Conservation (phyloP, 2,329 filamentous ascomycete species). For the Gaeumannomyces sp. region DNA sequence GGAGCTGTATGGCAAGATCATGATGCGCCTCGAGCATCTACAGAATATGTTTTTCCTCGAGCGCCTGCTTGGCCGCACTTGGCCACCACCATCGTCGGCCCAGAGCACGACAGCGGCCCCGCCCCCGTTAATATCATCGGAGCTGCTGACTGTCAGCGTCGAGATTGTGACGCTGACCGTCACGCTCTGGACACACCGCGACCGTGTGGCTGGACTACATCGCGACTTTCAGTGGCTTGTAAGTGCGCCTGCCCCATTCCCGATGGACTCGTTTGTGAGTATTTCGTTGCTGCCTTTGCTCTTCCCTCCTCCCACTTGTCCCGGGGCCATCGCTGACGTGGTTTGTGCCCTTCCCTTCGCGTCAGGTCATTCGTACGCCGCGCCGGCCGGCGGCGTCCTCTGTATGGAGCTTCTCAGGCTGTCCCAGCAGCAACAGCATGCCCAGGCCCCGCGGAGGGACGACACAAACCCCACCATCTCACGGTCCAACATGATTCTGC, state of each 20-base stretch:
- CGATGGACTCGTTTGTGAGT: not conserved
- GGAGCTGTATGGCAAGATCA: conserved; percentile 35
- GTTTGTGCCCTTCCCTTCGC: not conserved
- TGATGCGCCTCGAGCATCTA: conserved; percentile 43
- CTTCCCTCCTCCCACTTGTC: too few relatives aligned
- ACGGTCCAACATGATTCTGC: conserved; percentile 43
- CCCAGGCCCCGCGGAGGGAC: conserved; percentile 6
- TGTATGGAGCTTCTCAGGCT: conserved; percentile 44
- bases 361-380: conserved; percentile 42
- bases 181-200: conserved; percentile 43
- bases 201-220: conserved; percentile 34
- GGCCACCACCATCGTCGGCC: not conserved
- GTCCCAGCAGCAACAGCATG: conserved; percentile 24
- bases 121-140: conserved; percentile 20
- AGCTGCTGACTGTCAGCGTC: conserved; percentile 38
- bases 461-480: conserved; percentile 24
- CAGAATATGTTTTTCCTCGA: conserved; percentile 55
- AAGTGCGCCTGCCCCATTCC: conserved; percentile 14
- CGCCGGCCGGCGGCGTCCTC: conserved; percentile 42
- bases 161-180: conserved; percentile 41
- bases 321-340: not conserved
- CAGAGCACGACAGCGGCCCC: not conserved
- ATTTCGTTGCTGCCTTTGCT: too few relatives aligned
- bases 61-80: conserved; percentile 40
- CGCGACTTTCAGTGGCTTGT: conserved; percentile 45